Conservation (phyloP, 1,284 basidiomycete species). For the Irpex lacteus region DNA sequence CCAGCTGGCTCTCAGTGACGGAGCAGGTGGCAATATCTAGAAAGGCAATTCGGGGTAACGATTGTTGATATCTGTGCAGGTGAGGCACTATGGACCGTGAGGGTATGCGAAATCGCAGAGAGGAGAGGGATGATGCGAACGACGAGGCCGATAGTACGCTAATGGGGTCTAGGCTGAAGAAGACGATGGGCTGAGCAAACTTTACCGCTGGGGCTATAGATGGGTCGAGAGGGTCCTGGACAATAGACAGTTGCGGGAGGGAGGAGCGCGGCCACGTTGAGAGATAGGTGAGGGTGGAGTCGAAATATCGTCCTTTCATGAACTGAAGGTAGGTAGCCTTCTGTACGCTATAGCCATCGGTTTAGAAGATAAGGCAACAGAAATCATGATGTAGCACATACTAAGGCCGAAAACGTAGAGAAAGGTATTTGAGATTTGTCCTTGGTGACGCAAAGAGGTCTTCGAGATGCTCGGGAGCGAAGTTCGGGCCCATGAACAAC, state of each 20-base stretch:
- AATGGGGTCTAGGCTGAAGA: constrained; percentile 58
- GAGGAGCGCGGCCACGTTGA: constrained; percentile 51
- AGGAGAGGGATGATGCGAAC: constrained; percentile 36
- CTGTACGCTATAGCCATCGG: constrained; percentile 45
- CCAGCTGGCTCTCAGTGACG: constrained; percentile 46
- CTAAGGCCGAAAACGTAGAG: constrained; percentile 69
- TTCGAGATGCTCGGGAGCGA: constrained; percentile 64
- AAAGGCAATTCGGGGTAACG: constrained; percentile 40
- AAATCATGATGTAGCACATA: constrained; percentile 32
- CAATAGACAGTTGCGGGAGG: constrained; percentile 52
- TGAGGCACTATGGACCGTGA: constrained; percentile 47
- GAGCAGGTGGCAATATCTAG: constrained; percentile 63
- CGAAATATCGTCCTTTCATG: constrained; percentile 70
- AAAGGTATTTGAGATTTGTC: constrained; percentile 39
- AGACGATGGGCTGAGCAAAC: constrained; percentile 75
- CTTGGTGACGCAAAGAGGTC: constrained; percentile 47
- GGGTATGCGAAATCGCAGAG: constrained; percentile 60
- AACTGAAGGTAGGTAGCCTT: constrained; percentile 69
- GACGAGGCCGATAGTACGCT: constrained; percentile 45
- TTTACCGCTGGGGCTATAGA: constrained; percentile 27
- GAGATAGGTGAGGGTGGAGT: constrained; percentile 51
- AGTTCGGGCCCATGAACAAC: constrained; percentile 59
- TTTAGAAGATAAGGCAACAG: neutral
- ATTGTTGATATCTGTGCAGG: constrained; percentile 32
- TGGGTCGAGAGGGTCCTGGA: constrained; percentile 59